Evolutionary conservation across 148 eudicot genomes (phyloP).

Genomic region (Tetragonia tetragonoides): DNA sequence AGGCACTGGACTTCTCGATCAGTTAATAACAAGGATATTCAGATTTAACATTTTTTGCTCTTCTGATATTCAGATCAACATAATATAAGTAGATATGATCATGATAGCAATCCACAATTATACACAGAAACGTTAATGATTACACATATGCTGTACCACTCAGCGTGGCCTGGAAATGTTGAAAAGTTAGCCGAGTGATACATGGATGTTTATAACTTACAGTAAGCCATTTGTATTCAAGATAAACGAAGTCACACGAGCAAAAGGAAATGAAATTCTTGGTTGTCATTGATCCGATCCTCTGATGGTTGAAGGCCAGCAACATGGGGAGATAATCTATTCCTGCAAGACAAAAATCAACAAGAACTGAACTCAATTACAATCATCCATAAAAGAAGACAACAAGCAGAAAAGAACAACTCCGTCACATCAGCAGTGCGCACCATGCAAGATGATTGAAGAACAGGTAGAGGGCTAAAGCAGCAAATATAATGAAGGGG

Average conservation of each 20-base stretch:
- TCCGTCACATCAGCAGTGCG: background rate
- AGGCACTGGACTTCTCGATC: no score
- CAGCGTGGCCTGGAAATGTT: slow-evolving; percentile 9
- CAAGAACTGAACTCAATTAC: background rate
- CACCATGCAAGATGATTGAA: background rate
- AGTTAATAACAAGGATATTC: no score
- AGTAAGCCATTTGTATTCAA: background rate
- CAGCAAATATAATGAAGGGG: background rate
- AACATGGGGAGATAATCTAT: background rate
- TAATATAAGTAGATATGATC: no score
- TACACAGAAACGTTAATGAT: background rate
- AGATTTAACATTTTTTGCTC: no score
- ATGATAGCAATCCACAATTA: no score
- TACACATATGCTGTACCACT: background rate
- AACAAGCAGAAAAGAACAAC: background rate
- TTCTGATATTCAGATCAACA: no score
- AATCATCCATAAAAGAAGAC: background rate
- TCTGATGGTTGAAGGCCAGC: background rate
- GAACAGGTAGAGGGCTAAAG: background rate
- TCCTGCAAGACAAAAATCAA: slow-evolving; percentile 17
- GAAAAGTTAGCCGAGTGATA: slow-evolving; percentile 5
- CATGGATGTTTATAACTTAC: background rate
- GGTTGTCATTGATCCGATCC: background rate
- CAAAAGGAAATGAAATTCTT: no score
- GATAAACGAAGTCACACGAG: background rate